phyloP scores from a whole-genome alignment of 1,284 basidiomycete genomes.

The Fomitopsis pinicola region DNA sequence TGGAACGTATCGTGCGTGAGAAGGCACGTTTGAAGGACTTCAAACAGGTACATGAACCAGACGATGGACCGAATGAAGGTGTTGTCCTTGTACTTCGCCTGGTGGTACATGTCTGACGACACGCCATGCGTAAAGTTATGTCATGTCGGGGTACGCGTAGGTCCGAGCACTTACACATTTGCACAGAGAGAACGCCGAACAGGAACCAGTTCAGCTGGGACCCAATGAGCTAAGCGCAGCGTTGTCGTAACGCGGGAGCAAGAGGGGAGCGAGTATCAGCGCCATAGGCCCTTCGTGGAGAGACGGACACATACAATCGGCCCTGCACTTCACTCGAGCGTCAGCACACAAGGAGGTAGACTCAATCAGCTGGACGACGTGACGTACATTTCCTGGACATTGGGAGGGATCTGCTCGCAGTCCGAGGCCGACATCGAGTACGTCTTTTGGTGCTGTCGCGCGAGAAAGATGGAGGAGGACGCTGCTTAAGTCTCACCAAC shows the following conservation, averaged over 20 bases:
- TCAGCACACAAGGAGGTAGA: not conserved
- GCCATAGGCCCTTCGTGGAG: not conserved
- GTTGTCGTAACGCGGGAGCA: too few relatives aligned
- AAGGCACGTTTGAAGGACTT: constrained; percentile 5
- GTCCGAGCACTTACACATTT: constrained; percentile 13
- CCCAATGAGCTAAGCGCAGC: constrained; percentile 8
- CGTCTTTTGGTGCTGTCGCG: not conserved
- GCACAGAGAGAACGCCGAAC: constrained; percentile 18
- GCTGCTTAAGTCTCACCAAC: not conserved
- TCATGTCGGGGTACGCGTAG: not conserved
- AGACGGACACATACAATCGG: not conserved
- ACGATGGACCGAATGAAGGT: constrained; percentile 18
- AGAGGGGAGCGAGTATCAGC: not conserved
- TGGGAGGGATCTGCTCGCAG: not conserved
- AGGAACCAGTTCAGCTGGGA: constrained; percentile 23
- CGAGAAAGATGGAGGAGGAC: not conserved
- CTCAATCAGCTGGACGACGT: not conserved
- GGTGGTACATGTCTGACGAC: constrained; percentile 23
- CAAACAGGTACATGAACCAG: constrained; percentile 2
- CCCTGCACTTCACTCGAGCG: not conserved
- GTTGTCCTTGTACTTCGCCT: constrained; percentile 23
- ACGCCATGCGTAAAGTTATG: not conserved
- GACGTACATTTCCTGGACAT: not conserved
- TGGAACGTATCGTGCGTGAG: constrained; percentile 9
- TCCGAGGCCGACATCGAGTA: not conserved